Evolutionary conservation across 2,329 filamentous ascomycete genomes (phyloP).

Genomic region (Penicillium sp.): DNA sequence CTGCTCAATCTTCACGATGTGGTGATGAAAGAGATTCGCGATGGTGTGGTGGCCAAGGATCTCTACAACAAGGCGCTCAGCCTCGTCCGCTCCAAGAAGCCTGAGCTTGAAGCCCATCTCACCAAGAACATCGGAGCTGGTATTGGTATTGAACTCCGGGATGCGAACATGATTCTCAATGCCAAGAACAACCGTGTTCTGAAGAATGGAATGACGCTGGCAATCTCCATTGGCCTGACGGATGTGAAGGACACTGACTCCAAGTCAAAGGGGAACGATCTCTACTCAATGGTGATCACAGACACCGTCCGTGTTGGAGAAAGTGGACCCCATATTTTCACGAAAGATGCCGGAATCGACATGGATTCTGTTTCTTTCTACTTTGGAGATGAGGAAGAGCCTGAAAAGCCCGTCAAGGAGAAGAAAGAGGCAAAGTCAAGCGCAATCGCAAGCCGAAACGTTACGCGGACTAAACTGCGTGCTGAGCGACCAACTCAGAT

Average conservation of each 20-base stretch:
- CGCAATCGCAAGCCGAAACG: slow-evolving; percentile 90
- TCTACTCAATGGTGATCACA: slow-evolving; percentile 85
- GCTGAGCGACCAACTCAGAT: slow-evolving; percentile 86
- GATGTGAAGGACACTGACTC: slow-evolving; percentile 85
- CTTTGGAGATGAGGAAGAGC: slow-evolving; percentile 90
- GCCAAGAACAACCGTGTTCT: slow-evolving; percentile 80
- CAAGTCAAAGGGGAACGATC: slow-evolving; percentile 83
- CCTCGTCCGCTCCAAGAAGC: slow-evolving; percentile 85
- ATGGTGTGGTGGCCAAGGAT: slow-evolving; percentile 83
- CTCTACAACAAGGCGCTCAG: slow-evolving; percentile 84
- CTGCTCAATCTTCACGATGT: slow-evolving; percentile 80
- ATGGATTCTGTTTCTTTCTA: slow-evolving; percentile 96
- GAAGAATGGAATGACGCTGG: slow-evolving; percentile 96
- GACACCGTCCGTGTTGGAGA: slow-evolving; percentile 89
- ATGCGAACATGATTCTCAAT: slow-evolving; percentile 79
- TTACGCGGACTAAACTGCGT: slow-evolving; percentile 88
- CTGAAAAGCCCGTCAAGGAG: slow-evolving; percentile 81
- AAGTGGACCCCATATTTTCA: slow-evolving; percentile 74
- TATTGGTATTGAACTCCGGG: slow-evolving; percentile 88
- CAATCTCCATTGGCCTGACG: slow-evolving; percentile 83
- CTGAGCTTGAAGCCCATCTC: slow-evolving; percentile 93
- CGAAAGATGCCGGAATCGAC: slow-evolving; percentile 86
- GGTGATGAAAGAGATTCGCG: slow-evolving; percentile 87
- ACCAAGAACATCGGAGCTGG: slow-evolving; percentile 89
- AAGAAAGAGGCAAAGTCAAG: slow-evolving; percentile 77